Evolutionary conservation across 495 filamentous ascomycete genomes (phyloP).

Genomic region (Penicillium psychrofluorescens): DNA sequence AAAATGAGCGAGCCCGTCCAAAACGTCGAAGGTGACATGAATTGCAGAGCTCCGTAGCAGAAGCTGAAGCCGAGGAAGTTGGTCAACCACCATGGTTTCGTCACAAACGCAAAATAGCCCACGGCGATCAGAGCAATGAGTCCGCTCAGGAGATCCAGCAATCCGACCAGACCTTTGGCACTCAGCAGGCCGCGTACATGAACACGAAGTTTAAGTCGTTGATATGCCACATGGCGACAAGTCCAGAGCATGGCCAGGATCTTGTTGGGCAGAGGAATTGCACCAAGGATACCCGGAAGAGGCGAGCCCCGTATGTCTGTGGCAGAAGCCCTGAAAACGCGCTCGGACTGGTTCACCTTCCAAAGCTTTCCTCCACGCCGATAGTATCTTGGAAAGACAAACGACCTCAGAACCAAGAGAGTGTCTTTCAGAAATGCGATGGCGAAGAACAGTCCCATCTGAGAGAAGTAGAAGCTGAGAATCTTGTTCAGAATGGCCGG

Average conservation of each 20-base stretch:
- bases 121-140: slow-evolving; percentile 52
- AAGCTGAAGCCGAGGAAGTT: slow-evolving; percentile 85
- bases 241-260: slow-evolving; percentile 37
- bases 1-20: slow-evolving; percentile 73
- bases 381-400: slow-evolving; percentile 64
- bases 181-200: slow-evolving; percentile 38
- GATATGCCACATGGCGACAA: slow-evolving; percentile 36
- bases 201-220: slow-evolving; percentile 39
- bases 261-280: slow-evolving; percentile 31
- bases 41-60: slow-evolving; percentile 70
- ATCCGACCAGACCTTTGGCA: slow-evolving; percentile 37
- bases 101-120: slow-evolving; percentile 61
- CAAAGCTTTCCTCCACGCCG: slow-evolving; percentile 24
- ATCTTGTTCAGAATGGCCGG: slow-evolving; percentile 76
- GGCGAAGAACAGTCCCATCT: slow-evolving; percentile 69
- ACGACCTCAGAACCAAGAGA: slow-evolving; percentile 54
- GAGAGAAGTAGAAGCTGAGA: slow-evolving; percentile 76
- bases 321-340: slow-evolving; percentile 14
- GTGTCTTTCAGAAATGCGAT: slow-evolving; percentile 60
- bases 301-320: slow-evolving; percentile 31
- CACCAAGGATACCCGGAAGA: slow-evolving; percentile 42
- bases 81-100: slow-evolving; percentile 71
- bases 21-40: slow-evolving; percentile 90
- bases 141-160: slow-evolving; percentile 53
- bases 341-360: slow-evolving; percentile 27